Evolutionary conservation across 2,329 filamentous ascomycete genomes (phyloP).

Genomic region (Triangularia setosa): DNA sequence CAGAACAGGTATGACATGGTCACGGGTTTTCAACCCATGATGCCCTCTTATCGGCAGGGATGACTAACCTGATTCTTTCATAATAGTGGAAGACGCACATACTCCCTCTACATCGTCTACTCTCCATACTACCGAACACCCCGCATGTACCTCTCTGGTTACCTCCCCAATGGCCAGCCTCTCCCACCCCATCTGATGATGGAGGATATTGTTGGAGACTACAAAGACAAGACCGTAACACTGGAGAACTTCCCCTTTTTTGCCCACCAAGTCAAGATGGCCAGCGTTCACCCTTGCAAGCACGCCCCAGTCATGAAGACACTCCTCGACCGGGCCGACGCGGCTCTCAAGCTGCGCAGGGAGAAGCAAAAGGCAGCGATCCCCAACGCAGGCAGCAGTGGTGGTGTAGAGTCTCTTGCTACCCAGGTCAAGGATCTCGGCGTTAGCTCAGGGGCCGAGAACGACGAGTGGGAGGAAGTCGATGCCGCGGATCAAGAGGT

Average conservation of each 20-base stretch:
- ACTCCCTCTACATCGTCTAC: conserved; percentile 98
- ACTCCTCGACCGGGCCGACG: conserved; percentile 89
- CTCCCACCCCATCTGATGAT: conserved; percentile 37
- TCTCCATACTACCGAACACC: conserved; percentile 95
- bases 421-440: conserved; percentile 70
- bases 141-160: conserved; percentile 90
- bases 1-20: conserved; percentile 40
- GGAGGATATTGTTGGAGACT: conserved; percentile 39
- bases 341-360: conserved; percentile 80
- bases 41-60: background rate
- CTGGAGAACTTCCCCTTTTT: conserved; percentile 97
- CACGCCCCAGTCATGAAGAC: conserved; percentile 98
- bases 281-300: conserved; percentile 93
- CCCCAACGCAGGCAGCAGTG: conserved; percentile 47
- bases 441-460: conserved; percentile 48
- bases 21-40: conserved; percentile 9
- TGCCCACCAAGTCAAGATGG: conserved; percentile 88
- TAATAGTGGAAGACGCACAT: conserved; percentile 76
- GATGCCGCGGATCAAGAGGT: conserved; percentile 67
- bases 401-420: conserved; percentile 61
- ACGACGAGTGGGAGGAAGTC: conserved; percentile 62
- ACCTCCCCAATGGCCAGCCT: conserved; percentile 66
- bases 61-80: conserved; percentile 3
- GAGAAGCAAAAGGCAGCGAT: conserved; percentile 70
- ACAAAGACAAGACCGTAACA: conserved; percentile 79